Evolutionary conservation across 129 eudicot species (phyloP).

Genomic region (Flaveria linearis): DNA sequence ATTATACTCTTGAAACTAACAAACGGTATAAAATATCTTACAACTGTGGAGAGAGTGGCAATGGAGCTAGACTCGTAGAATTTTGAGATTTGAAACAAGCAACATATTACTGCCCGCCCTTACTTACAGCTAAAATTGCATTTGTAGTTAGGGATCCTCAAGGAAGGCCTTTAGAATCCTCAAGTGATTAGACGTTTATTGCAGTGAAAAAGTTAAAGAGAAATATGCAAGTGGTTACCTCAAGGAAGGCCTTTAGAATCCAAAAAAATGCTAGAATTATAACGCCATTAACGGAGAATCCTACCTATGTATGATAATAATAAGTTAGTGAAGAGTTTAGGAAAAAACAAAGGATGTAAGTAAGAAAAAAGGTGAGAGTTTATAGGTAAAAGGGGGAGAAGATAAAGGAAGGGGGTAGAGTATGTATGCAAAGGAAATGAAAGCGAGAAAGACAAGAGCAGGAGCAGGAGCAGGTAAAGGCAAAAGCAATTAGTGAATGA

Average conservation of each 20-base stretch:
- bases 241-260: constrained; percentile 87
- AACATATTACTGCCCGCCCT: too few species aligned
- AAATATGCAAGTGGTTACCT: constrained; percentile 47
- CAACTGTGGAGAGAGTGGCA: too few species aligned
- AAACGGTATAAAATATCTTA: too few species aligned
- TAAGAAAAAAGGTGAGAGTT: too few species aligned
- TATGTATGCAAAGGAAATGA: background rate
- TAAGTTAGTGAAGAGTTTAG: background rate
- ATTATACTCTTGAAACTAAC: too few species aligned
- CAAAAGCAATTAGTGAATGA: too few species aligned
- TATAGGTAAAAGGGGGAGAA: background rate
- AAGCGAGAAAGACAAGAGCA: background rate
- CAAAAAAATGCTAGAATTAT: constrained; percentile 83
- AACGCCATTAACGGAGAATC: constrained; percentile 88
- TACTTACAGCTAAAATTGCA: background rate
- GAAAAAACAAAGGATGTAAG: background rate
- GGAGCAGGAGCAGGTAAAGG: too few species aligned
- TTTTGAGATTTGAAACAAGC: too few species aligned
- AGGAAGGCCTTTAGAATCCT: too few species aligned
- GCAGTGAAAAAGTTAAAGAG: constrained; percentile 4
- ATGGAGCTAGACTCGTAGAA: too few species aligned
- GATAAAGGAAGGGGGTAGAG: background rate
- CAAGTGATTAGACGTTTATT: too few species aligned
- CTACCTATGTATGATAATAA: constrained; percentile 50
- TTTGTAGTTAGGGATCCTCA: background rate